phyloP scores from a whole-genome alignment of 2,329 filamentous ascomycete genomes.

The Fusarium cyanostomum region DNA sequence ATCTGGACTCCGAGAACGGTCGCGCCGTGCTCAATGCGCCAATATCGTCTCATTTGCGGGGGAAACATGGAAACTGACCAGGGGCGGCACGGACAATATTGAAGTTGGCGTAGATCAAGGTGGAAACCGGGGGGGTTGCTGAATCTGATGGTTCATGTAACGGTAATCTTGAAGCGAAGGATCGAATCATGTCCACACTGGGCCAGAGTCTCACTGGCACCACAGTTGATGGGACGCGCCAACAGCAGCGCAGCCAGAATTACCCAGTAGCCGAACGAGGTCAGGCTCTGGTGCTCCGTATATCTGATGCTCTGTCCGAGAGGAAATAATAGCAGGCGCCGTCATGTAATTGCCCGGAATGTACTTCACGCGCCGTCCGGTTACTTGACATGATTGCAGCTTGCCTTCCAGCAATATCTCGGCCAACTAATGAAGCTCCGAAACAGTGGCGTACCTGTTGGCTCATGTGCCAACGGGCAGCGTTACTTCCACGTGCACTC shows the following conservation, averaged over 20 bases:
- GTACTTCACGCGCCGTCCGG: conserved; percentile 21
- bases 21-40: conserved; percentile 3
- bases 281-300: too few species aligned
- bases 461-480: too few species aligned
- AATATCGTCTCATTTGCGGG: conserved; percentile 2
- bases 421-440: conserved; percentile 24
- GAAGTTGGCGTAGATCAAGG: conserved; percentile 13
- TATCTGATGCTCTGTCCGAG: background rate
- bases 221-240: background rate
- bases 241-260: too few species aligned
- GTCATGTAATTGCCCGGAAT: conserved; percentile 5
- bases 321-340: background rate
- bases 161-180: background rate
- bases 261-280: too few species aligned
- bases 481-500: conserved; percentile 36
- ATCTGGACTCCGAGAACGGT: conserved; percentile 24
- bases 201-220: background rate
- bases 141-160: background rate
- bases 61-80: background rate
- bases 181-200: background rate
- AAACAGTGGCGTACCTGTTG: conserved; percentile 6
- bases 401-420: background rate
- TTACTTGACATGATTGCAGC: background rate
- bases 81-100: too few species aligned
- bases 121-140: background rate